Conservation (phyloP, 768 basidiomycete genomes). For the Rhizopogon salebrosus region DNA sequence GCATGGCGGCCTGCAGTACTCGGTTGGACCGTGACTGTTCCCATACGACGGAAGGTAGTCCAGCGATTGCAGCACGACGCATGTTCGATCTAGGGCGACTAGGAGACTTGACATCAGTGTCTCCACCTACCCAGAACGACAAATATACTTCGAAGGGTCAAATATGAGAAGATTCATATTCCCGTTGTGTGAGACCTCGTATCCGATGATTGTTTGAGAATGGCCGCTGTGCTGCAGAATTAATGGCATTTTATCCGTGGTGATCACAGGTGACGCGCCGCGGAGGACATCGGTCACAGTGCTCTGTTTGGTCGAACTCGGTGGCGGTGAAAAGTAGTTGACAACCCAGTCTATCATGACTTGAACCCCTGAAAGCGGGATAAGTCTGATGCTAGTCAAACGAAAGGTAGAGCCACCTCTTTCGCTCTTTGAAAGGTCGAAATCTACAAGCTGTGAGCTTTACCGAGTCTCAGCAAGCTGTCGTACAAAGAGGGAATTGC, state of each 20-base stretch:
- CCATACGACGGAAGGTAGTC: constrained; percentile 1
- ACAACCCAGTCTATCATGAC: constrained; percentile 69
- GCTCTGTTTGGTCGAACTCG: constrained; percentile 20
- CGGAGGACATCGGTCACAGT: constrained; percentile 51
- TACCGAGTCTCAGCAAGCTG: background rate
- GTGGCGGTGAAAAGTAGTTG: constrained; percentile 54
- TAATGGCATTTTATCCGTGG: constrained; percentile 69
- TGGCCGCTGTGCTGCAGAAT: constrained; percentile 82
- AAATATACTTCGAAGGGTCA: constrained; percentile 64
- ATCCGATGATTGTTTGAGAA: constrained; percentile 84
- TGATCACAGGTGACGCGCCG: constrained; percentile 43
- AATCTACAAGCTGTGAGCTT: constrained; percentile 64
- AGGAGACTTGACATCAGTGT: background rate
- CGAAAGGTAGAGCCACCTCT: constrained; percentile 32
- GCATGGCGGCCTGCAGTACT: constrained; percentile 3
- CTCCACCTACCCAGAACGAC: background rate
- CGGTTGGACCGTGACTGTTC: constrained; percentile 9
- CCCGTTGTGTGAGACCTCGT: constrained; percentile 59
- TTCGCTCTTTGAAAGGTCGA: constrained; percentile 39
- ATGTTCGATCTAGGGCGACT: background rate
- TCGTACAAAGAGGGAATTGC: constrained; percentile 19
- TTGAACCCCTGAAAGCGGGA: constrained; percentile 32
- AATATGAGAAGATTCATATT: constrained; percentile 64
- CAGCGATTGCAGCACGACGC: constrained; percentile 19
- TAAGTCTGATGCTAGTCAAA: background rate